These are phyloP conservation scores for Papiliotrema fonsecae DNA, from an alignment of 1,284 basidiomycete genomes.

Conservation along the genomic window DNA sequence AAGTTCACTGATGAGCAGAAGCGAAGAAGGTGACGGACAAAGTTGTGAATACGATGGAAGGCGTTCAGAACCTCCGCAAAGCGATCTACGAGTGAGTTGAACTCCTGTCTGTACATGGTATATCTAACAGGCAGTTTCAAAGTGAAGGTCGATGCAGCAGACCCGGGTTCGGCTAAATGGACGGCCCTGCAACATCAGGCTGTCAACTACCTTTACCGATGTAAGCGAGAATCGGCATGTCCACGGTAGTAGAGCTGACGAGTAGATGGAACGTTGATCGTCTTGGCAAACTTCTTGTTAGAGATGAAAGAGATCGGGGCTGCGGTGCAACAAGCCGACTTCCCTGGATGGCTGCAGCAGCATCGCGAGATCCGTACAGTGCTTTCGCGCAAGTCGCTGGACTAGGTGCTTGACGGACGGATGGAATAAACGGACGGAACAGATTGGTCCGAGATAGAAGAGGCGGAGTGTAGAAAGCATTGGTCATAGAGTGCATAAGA, in stretches of 20 bases:
- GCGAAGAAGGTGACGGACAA: slow-evolving; percentile 91
- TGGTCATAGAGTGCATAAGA: too few species aligned
- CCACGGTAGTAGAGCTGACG: not conserved
- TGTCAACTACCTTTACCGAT: slow-evolving; percentile 72
- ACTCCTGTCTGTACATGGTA: not conserved
- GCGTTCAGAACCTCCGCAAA: slow-evolving; percentile 88
- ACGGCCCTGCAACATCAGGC: slow-evolving; percentile 67
- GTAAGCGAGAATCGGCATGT: slow-evolving; percentile 13
- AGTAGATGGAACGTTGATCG: slow-evolving; percentile 87
- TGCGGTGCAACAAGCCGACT: slow-evolving; percentile 51
- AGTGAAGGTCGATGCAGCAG: slow-evolving; percentile 76
- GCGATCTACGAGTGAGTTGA: slow-evolving; percentile 74
- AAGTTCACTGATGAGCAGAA: slow-evolving; percentile 58
- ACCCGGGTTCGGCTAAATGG: slow-evolving; percentile 71
- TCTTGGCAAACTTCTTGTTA: slow-evolving; percentile 91
- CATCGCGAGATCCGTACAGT: slow-evolving; percentile 78
- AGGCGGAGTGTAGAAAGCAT: too few species aligned
- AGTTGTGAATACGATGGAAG: slow-evolving; percentile 80
- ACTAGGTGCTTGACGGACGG: slow-evolving; percentile 47
- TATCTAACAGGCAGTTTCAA: slow-evolving; percentile 62
- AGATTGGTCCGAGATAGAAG: not conserved
- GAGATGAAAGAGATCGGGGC: slow-evolving; percentile 57
- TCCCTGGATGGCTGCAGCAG: slow-evolving; percentile 76
- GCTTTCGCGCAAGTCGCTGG: slow-evolving; percentile 66
- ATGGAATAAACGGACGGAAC: not conserved